Conservation (phyloP, 2,329 filamentous ascomycete species). For the Apiospora arundinis region DNA sequence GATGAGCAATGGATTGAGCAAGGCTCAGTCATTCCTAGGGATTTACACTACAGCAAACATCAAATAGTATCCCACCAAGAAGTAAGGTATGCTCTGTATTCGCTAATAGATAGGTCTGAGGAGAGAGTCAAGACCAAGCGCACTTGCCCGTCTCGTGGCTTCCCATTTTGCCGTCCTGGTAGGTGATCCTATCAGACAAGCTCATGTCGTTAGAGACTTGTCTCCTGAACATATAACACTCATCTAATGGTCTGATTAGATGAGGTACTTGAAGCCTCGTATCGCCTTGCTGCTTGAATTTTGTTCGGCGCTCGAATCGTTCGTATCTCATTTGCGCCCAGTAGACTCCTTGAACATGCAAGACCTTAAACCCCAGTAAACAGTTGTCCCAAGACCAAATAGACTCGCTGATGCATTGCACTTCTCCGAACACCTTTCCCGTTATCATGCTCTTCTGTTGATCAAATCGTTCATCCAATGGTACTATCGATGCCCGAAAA, state of each 20-base stretch:
- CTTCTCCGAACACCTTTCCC: neutral
- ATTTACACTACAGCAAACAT: neutral
- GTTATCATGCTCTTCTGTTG: neutral
- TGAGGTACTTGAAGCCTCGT: neutral
- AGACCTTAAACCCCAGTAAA: slow-evolving; percentile 11
- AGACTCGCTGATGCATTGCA: slow-evolving; percentile 10
- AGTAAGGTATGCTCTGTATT: neutral
- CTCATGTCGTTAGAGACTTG: neutral
- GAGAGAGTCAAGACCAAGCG: neutral
- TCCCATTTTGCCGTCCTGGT: neutral
- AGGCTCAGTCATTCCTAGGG: neutral
- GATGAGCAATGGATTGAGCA: neutral
- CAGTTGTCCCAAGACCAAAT: slow-evolving; percentile 7
- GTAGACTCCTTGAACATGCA: neutral
- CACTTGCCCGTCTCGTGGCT: neutral
- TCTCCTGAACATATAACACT: neutral
- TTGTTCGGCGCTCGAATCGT: neutral
- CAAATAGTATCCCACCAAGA: neutral
- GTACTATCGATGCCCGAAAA: slow-evolving; percentile 42
- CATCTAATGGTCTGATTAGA: neutral
- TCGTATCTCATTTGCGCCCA: slow-evolving; percentile 1
- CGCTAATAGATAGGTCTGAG: neutral
- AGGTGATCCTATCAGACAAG: neutral
- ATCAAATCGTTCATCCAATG: neutral
- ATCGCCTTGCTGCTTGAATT: neutral